Evolutionary conservation across 192 early-diverging fungal species (phyloP), one percentile per base, ranked within the genome.

Genomic region (Backusella sp.): DNA sequence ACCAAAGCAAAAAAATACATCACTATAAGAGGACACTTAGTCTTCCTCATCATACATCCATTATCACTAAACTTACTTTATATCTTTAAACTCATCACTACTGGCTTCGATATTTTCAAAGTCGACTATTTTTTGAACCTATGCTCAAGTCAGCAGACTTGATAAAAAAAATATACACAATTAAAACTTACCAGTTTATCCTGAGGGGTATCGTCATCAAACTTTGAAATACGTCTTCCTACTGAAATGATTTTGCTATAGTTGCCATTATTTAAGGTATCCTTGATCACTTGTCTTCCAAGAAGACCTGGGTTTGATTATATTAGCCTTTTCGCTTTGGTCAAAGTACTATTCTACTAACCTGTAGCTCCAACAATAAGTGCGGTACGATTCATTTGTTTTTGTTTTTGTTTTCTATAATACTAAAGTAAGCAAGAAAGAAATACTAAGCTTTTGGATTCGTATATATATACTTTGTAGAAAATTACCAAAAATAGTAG

Each of bases 1-100:
- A 37, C 89, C 94, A 9, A 96, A 82, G 65, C 90, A 86, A 77
- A 90, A 92, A 75, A 89, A 95, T 37, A 92, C 89, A 53, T 88
- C 84, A 73, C 88, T 89, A 44, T 44, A 44, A 17, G 42, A 17
- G 15, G 0, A 44, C 19, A 6, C 53, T 23, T 59, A 26, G 74
- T 37, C 1, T 32, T 32, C 32, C 32, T 32, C 32, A 32, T 79
- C 75, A 26, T 53, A 49, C 32, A 77, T 70, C 53, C 78, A 35
- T 75, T 82, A 62, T 32, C 19, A 21, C 41, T 23, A 65, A 17
- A 73, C 41, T 81, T 82, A 88, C 88, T 82, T 78, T 26, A 82
- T 76, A 17, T 82, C 82, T 15, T 71, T 75, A 56, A 90, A 88
- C 2, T 66, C 84, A 17, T 76, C 68, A 4, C 77, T 73, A 71